Evolutionary conservation across 768 basidiomycete species (phyloP).

Genomic region (Rhodotorula graminis): DNA sequence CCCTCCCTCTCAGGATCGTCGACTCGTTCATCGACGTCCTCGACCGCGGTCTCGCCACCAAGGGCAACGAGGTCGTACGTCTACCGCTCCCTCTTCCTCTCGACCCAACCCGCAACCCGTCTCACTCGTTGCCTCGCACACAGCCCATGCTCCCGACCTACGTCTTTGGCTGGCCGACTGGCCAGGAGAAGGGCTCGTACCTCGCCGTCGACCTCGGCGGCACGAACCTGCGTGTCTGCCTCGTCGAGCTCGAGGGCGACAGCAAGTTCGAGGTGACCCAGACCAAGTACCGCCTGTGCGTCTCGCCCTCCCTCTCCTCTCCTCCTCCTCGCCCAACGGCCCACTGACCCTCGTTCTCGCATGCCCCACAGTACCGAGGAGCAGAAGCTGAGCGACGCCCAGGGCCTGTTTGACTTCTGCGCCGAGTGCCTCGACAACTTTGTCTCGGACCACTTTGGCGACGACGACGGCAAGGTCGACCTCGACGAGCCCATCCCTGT

Average conservation of each 20-base stretch:
- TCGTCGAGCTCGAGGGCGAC: constrained; percentile 81
- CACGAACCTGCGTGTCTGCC: constrained; percentile 96
- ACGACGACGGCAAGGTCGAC: constrained; percentile 52
- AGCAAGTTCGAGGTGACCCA: constrained; percentile 98
- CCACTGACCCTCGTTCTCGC: neutral
- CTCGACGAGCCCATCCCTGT: constrained; percentile 59
- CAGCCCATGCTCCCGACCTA: constrained; percentile 95
- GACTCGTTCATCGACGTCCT: constrained; percentile 91
- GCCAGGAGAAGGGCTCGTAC: constrained; percentile 80
- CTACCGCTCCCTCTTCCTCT: neutral
- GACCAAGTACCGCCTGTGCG: constrained; percentile 80
- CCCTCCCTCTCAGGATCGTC: constrained; percentile 65
- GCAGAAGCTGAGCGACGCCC: constrained; percentile 96
- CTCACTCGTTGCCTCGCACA: too few relatives aligned
- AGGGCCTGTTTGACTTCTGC: constrained; percentile 94
- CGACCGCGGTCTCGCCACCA: constrained; percentile 75
- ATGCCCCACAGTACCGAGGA: constrained; percentile 62
- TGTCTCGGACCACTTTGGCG: constrained; percentile 62
- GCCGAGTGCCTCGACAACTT: constrained; percentile 88
- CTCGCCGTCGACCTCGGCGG: constrained; percentile 64
- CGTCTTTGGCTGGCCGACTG: constrained; percentile 87
- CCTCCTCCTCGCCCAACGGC: fast-evolving
- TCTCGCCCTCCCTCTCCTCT: neutral
- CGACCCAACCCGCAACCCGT: too few relatives aligned
- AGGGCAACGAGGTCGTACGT: constrained; percentile 80